These are phyloP conservation scores for Oryza meridionalis DNA, from an alignment of 176 grass and related monocot genomes.

Conservation along the genomic window DNA sequence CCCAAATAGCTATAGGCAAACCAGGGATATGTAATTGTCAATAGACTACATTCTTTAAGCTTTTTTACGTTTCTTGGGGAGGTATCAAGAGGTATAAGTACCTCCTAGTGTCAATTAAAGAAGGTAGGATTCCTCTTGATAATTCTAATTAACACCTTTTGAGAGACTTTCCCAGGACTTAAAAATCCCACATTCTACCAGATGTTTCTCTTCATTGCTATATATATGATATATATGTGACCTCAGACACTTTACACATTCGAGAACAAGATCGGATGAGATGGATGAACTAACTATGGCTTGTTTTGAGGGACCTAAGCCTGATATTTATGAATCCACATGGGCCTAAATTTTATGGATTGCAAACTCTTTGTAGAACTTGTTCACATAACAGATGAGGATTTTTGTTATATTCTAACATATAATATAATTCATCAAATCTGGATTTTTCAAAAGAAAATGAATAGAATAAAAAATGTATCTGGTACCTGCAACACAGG, in stretches of 20 bases:
- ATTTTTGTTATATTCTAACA: slow-evolving; percentile 14
- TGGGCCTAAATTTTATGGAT: neutral
- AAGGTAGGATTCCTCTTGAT: neutral
- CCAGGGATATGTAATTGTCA: neutral
- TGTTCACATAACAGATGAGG: neutral
- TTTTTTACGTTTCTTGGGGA: neutral
- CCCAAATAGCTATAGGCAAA: slow-evolving; percentile 21
- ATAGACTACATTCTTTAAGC: neutral
- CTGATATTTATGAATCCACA: slow-evolving; percentile 2
- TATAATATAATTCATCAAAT: slow-evolving; percentile 35
- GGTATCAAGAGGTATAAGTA: neutral
- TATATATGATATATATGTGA: neutral
- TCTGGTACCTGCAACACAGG: slow-evolving; percentile 81
- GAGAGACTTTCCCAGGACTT: neutral
- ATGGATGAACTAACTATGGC: neutral
- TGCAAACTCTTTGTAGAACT: neutral
- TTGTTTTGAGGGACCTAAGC: slow-evolving; percentile 21
- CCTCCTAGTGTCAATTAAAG: neutral
- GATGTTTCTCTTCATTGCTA: neutral
- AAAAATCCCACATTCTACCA: neutral
- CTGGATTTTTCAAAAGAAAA: slow-evolving; percentile 18
- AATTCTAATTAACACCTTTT: neutral
- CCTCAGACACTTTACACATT: neutral
- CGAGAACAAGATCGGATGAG: slow-evolving; percentile 2
- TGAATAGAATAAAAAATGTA: slow-evolving; percentile 36